Conservation (phyloP, 768 basidiomycete genomes). For the Tricholoma terreum region DNA sequence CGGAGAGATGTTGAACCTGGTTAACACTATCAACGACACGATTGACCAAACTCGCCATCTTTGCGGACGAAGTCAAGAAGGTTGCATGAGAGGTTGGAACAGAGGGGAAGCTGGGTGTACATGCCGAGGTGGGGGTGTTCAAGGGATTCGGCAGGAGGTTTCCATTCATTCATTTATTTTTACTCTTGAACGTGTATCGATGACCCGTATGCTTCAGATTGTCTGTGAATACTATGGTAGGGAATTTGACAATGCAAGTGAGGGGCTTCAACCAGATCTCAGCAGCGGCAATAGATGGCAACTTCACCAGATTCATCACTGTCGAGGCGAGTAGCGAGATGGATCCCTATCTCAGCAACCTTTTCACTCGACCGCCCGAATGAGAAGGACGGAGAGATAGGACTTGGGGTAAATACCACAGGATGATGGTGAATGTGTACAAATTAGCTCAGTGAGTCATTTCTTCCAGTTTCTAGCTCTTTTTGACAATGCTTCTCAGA, state of each 20-base stretch:
- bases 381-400: too few relatives aligned
- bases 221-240: constrained; percentile 98
- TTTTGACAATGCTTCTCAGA: neutral
- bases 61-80: too few relatives aligned
- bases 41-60: too few relatives aligned
- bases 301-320: too few relatives aligned
- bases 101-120: too few relatives aligned
- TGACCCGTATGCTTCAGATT: constrained; percentile 44
- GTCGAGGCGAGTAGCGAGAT: too few relatives aligned
- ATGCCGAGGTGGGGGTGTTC: too few relatives aligned
- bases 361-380: too few relatives aligned
- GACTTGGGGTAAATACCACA: neutral
- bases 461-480: neutral
- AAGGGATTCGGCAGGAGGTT: constrained; percentile 98
- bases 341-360: too few relatives aligned
- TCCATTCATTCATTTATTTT: constrained; percentile 66
- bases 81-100: too few relatives aligned
- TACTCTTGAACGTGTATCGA: neutral
- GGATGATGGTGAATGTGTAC: neutral
- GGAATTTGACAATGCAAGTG: constrained; percentile 93
- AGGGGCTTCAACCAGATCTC: constrained; percentile 99
- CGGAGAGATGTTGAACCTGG: too few relatives aligned
- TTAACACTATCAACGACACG: too few relatives aligned
- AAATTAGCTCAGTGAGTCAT: neutral
- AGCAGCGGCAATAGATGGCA: constrained; percentile 97